A percentile compares a stretch with the other conserved stretches of the same genome.
These are phyloP conservation scores for Ophiosphaerella korrae DNA, from an alignment of 2,329 filamentous ascomycete species.

Conservation along the genomic window DNA sequence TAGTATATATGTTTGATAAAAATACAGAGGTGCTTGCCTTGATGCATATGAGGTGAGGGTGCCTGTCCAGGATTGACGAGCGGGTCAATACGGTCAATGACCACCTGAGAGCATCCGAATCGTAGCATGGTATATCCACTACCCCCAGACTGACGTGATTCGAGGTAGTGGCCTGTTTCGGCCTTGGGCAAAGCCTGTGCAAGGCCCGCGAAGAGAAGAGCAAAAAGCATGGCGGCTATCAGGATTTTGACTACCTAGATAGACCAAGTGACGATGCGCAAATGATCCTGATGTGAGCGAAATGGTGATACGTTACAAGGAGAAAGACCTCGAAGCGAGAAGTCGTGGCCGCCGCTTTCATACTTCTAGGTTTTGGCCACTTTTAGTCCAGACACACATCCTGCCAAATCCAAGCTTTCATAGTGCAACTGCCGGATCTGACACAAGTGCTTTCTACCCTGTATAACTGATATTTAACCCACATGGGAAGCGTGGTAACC, in stretches of 20 bases:
- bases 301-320: background rate
- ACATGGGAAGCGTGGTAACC: background rate
- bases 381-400: background rate
- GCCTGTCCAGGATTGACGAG: conserved; percentile 37
- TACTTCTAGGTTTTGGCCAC: background rate
- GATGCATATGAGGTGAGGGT: conserved; percentile 30
- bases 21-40: background rate
- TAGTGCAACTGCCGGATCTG: background rate
- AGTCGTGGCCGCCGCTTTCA: background rate
- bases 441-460: background rate
- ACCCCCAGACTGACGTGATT: conserved; percentile 1
- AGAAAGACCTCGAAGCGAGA: background rate
- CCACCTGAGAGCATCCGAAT: conserved; percentile 30
- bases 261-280: background rate
- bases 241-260: background rate
- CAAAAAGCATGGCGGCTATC: background rate
- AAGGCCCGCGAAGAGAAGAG: conserved; percentile 4
- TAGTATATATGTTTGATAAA: no score
- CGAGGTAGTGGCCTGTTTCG: conserved; percentile 3
- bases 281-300: background rate
- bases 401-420: background rate
- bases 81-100: conserved; percentile 31
- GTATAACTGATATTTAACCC: conserved; percentile 1
- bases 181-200: conserved; percentile 6
- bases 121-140: conserved; percentile 7